Evolutionary conservation across 2,329 filamentous ascomycete species (phyloP), one percentile per base, ranked within the genome.

Genomic region (Fusarium lateritium): DNA sequence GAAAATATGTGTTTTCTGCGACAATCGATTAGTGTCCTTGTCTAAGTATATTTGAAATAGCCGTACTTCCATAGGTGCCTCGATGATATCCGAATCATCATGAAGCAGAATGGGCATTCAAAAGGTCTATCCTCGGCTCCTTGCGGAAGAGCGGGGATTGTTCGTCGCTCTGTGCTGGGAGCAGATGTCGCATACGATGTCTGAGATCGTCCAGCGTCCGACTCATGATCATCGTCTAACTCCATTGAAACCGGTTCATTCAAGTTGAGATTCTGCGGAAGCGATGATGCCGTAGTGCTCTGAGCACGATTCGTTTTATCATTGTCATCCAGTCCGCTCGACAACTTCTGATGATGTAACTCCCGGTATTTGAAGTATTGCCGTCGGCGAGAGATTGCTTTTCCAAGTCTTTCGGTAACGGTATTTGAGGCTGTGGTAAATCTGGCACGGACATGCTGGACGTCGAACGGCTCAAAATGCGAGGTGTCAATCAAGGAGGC

Each of bases 361-460:
- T 59, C n/a, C 17, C 67, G n/a, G 1, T 70, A 65, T 4, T 61
- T 67, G 1, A 70, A 67, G 4, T 57, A 70, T 5, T 70, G 49
- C 0, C 67, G 46, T 5, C 62, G 7, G 4, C 55, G 39, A 2
- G 40, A 52, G 0, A 58, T 65, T 0, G 63, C 63, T 6, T 51
- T 58, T 0, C 67, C 67, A 0, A 70, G 13, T 1, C 67, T 52
- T 0, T 61, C 28, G 0, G 45, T 39, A 0, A 70, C 17, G 0
- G 19, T 4, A 0, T 3, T 11, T 1, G 49, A 24, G 0, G 43
- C 36, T 0, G 33, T 7, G 0, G 5, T 3, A 1, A 70, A 61
- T 0, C 61, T 70, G 0, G 24, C 13, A 0, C 13, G 26, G 1
- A 62, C 52, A 28, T 65, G 56, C 10, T 53, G 2, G 15, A 61